Base-by-base conservation (phyloP, 305 asterid genomes). In the Salvia sclarea region DNA sequence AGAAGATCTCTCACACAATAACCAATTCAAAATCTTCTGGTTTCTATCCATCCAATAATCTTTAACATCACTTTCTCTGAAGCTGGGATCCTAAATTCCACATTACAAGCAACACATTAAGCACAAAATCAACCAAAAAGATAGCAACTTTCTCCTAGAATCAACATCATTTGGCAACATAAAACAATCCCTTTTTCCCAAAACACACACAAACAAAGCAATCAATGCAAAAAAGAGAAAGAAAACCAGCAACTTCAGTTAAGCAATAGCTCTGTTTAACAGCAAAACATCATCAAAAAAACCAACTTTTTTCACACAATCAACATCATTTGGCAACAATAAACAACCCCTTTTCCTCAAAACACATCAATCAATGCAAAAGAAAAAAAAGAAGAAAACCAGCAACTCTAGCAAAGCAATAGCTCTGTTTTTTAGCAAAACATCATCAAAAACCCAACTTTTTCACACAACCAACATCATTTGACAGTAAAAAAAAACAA, bases 1-100 rank as follows among this genome's bases (percentile, higher is more conserved):
- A 70, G 97, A 86, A 80, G 99, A 94, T 75, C 97, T 83, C 73
- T 94, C 99, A 47, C 80, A 80, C 86, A 91, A 76, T 64, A 94
- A 75, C 96, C 99, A 91, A 80, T 87, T 93, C 88, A 94, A 72
- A 72, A 94, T 91, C 78, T 76, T 77, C 14, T 85, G 81, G 82
- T 94, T 91, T 79, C 98, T 86, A 16, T 79, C 82, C 83, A 88
- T 66, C 98, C 98, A 94, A 82, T 81, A 57, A 45, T 79, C 95
- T 75, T 83, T 91, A 55, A 82, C 86, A 73, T 89, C 91, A 67
- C 98, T 94, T 82, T 94, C 98, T 76, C 98, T 81, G 79, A 62
- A 79, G 75, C 83, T 89, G 52, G 92, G 92, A 66, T 94, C 97
- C 98, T 94, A 94, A 72, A 69, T 83, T 58, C 64, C 84, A 74